Conservation (phyloP, 805 yeast species). For the Teunomyces funiuensis region DNA sequence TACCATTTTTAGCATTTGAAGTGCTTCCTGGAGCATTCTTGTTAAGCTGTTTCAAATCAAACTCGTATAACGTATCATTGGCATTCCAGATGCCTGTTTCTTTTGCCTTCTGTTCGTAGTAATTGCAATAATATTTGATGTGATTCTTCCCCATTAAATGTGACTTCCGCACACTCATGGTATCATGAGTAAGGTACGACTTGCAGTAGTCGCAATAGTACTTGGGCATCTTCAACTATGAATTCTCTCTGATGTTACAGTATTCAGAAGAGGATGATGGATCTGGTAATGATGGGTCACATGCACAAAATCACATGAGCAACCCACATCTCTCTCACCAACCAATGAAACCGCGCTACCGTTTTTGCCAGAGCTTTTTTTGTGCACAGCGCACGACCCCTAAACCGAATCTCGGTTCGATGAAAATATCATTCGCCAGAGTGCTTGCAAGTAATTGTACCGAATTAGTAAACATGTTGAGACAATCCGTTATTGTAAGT, state of each 20-base stretch:
- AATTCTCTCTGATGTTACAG: neutral
- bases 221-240: slow-evolving; percentile 58
- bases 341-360: slow-evolving; percentile 3
- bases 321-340: slow-evolving; percentile 1
- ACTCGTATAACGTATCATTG: slow-evolving; percentile 32
- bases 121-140: slow-evolving; percentile 66
- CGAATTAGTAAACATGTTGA: slow-evolving; percentile 27
- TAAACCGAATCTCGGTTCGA: slow-evolving; percentile 5
- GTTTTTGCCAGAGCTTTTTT: neutral
- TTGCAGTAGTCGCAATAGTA: slow-evolving; percentile 86
- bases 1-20: neutral
- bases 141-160: slow-evolving; percentile 81
- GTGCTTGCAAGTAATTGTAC: slow-evolving; percentile 5
- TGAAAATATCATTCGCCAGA: slow-evolving; percentile 6
- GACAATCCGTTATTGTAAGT: slow-evolving; percentile 43
- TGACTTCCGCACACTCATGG: slow-evolving; percentile 79
- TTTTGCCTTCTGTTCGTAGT: slow-evolving; percentile 53
- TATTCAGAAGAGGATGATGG: neutral
- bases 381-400: slow-evolving; percentile 4
- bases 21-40: slow-evolving; percentile 27
- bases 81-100: slow-evolving; percentile 34
- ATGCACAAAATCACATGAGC: neutral
- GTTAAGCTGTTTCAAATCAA: slow-evolving; percentile 35
- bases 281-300: neutral
- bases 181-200: slow-evolving; percentile 81